These are phyloP conservation scores for Russula foetens DNA, from an alignment of 768 basidiomycete species.

Conservation along the genomic window DNA sequence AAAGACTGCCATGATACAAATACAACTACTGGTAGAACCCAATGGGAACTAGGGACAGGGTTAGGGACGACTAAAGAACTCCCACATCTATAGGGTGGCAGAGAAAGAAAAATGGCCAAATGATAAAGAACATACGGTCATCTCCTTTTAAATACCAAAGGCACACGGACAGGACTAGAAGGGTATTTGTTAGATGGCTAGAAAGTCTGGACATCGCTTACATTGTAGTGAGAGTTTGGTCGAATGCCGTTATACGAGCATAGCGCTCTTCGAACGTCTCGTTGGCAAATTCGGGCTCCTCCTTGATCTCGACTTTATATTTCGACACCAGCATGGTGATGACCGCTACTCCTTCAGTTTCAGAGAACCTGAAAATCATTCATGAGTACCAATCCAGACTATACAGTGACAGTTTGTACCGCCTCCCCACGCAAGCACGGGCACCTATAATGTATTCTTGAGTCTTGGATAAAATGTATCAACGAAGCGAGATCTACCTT, in stretches of 20 bases:
- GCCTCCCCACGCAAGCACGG: slow-evolving; percentile 21
- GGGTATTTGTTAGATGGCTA: no score
- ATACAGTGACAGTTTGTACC: neutral
- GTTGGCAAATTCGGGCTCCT: slow-evolving; percentile 37
- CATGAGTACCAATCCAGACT: neutral
- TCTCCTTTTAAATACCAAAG: no score
- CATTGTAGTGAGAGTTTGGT: neutral
- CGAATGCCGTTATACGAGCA: slow-evolving; percentile 15
- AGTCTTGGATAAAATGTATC: neutral
- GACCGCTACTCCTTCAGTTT: slow-evolving; percentile 40
- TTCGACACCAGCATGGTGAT: slow-evolving; percentile 37
- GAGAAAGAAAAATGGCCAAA: no score
- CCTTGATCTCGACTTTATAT: slow-evolving; percentile 41
- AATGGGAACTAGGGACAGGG: no score
- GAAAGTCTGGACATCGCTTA: neutral
- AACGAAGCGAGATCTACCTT: slow-evolving; percentile 2
- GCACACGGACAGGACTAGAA: slow-evolving; percentile 13
- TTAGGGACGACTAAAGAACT: no score
- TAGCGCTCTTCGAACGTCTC: slow-evolving; percentile 40
- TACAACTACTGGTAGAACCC: no score
- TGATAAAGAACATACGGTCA: no score
- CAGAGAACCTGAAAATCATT: slow-evolving; percentile 33
- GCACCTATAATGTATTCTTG: neutral
- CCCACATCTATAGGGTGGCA: no score
- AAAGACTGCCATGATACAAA: no score